Percentiles rank a stretch among this genome's conserved stretches.
These are phyloP conservation scores for Penicillium manginii DNA, from an alignment of 495 filamentous ascomycete species.

Conservation along the genomic window DNA sequence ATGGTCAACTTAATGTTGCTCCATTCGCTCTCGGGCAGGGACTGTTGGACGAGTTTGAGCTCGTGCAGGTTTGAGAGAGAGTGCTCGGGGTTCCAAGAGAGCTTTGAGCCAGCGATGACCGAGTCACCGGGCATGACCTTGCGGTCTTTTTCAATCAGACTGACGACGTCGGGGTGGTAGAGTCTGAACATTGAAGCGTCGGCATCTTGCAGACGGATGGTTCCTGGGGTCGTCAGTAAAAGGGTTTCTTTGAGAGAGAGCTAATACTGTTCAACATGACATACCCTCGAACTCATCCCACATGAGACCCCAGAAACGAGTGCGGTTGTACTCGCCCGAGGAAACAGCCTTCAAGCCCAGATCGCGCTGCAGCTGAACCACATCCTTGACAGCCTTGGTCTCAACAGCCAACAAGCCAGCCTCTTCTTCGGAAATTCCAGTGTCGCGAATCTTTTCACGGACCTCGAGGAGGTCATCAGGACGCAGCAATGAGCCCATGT, in stretches of 20 bases:
- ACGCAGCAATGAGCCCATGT: slow-evolving; percentile 71
- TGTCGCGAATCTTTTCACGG: slow-evolving; percentile 53
- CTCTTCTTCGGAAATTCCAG: slow-evolving; percentile 41
- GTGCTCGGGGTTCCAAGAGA: slow-evolving; percentile 56
- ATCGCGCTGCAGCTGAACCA: slow-evolving; percentile 64
- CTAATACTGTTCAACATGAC: neutral
- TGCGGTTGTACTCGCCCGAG: slow-evolving; percentile 66
- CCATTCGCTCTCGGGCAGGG: slow-evolving; percentile 49
- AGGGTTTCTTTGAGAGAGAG: neutral
- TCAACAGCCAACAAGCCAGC: slow-evolving; percentile 52
- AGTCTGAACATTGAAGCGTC: slow-evolving; percentile 62
- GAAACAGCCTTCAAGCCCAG: slow-evolving; percentile 65
- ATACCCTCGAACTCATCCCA: slow-evolving; percentile 70
- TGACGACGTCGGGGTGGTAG: slow-evolving; percentile 76
- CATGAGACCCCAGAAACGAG: slow-evolving; percentile 61
- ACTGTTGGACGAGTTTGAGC: slow-evolving; percentile 57
- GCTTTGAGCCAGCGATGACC: slow-evolving; percentile 66
- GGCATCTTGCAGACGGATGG: slow-evolving; percentile 44
- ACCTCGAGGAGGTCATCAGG: slow-evolving; percentile 63
- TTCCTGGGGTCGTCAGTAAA: slow-evolving; percentile 28
- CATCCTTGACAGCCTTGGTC: slow-evolving; percentile 60
- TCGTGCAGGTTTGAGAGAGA: slow-evolving; percentile 58
- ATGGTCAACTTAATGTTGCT: slow-evolving; percentile 66
- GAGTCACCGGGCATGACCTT: slow-evolving; percentile 64
- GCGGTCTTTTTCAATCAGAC: slow-evolving; percentile 61